phyloP scores from a whole-genome alignment of 371 early-diverging fungal species.

The Mortierella sp. region DNA sequence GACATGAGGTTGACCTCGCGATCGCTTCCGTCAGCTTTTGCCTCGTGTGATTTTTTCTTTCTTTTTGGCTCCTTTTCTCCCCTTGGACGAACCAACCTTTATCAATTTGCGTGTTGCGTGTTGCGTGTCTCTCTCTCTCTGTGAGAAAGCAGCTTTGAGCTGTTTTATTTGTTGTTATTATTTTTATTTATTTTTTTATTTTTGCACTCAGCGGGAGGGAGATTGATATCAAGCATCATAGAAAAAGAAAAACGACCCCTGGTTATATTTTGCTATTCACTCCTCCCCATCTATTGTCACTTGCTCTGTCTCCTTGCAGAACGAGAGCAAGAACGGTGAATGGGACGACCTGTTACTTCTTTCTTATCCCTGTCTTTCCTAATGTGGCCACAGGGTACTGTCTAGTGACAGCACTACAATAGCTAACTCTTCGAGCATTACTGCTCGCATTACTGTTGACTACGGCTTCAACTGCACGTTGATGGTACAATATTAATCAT shows the following conservation, averaged over 20 bases:
- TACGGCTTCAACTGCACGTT: background rate
- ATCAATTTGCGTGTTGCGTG: too few relatives aligned
- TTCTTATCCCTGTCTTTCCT: conserved; percentile 7
- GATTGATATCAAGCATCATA: background rate
- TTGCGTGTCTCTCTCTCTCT: background rate
- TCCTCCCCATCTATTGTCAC: conserved; percentile 7
- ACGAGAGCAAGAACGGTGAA: background rate
- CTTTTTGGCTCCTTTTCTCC: background rate
- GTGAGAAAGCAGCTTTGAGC: background rate
- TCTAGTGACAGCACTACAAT: background rate
- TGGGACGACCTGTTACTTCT: background rate
- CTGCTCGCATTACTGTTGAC: background rate
- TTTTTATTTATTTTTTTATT: background rate
- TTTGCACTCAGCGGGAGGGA: background rate
- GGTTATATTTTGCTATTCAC: background rate
- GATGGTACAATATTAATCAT: background rate
- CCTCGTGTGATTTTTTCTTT: background rate
- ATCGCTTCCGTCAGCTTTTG: background rate
- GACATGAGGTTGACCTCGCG: conserved; percentile 6
- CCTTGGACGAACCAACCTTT: background rate
- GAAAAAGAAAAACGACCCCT: conserved; percentile 1
- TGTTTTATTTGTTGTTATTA: background rate
- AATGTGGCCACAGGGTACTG: background rate
- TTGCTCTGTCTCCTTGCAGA: background rate
- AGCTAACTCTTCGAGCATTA: background rate